These are phyloP conservation scores for Tieghemostelium lacteum DNA, from an alignment of 78 protist genomes.

Conservation along the genomic window DNA sequence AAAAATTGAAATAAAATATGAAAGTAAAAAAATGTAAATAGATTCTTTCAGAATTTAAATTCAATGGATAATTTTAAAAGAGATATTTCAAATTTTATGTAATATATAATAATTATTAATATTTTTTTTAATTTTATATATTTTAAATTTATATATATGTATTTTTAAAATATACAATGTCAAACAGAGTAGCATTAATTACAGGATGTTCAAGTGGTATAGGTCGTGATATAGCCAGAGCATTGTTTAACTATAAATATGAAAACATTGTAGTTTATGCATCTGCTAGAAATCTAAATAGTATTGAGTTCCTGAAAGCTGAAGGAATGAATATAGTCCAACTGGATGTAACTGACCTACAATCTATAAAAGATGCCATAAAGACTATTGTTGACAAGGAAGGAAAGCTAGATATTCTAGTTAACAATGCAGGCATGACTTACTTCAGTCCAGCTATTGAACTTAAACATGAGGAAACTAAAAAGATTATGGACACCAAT, in stretches of 20 bases:
- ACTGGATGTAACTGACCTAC: slow-evolving; percentile 29
- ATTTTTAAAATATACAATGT: too few species aligned
- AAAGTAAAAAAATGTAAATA: too few species aligned
- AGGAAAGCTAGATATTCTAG: slow-evolving; percentile 36
- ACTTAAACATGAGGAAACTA: slow-evolving; percentile 13
- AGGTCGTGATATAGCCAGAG: neutral
- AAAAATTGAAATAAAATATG: too few species aligned
- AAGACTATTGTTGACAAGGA: slow-evolving; percentile 8
- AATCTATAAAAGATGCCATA: slow-evolving; percentile 33
- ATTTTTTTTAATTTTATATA: too few species aligned
- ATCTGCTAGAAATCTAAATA: slow-evolving; percentile 19
- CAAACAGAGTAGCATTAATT: too few species aligned
- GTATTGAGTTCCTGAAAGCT: neutral
- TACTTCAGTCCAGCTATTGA: slow-evolving; percentile 20
- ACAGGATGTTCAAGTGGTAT: neutral
- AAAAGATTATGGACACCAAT: slow-evolving; percentile 14
- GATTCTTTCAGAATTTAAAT: too few species aligned
- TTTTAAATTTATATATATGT: too few species aligned
- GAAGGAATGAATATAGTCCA: slow-evolving; percentile 4
- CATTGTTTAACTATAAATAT: neutral
- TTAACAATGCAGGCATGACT: slow-evolving; percentile 52
- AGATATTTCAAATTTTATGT: too few species aligned
- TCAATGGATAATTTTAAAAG: too few species aligned
- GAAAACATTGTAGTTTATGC: slow-evolving; percentile 27
- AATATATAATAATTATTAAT: too few species aligned